Base-by-base conservation (phyloP, 2,329 filamentous ascomycete genomes). In the Colletotrichum lupini region DNA sequence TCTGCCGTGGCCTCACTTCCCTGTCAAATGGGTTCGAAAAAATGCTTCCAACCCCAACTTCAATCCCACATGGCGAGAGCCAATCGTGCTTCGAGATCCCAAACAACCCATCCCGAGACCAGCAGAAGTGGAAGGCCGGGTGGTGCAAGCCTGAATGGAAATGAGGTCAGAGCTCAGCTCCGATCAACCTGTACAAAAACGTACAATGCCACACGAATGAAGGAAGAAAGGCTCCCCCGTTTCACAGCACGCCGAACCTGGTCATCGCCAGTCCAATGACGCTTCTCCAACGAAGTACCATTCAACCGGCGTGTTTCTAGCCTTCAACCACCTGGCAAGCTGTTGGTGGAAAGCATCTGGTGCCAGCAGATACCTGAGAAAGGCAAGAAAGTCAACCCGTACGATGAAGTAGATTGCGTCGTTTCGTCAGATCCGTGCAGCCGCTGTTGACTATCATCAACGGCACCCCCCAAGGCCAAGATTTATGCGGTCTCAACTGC, bases 351-450 rank as follows among this genome's bases (percentile, higher is more conserved):
- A 11, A 14, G 32, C 59, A 24, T 55, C 52, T 14, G 60, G 32
- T 32, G 60, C 30, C 26, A 49, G 19, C 14, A 53, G 8, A 19
- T 19, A 8, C 37, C 37, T 9, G 49, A 57, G 32, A 26, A 8
- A 42, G 12, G 14, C 22, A 63, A 26, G 57, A 53, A 26, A 30
- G 32, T 14, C 37, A 70, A 32, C 35, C 16, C 14, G 42, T 26
- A 35, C 32, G 55, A 59, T 28, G 14, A 14, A 14, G 53, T 30
- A 59, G 53, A 49, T 49, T 62, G 42, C 37, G 35, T 59, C 59
- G 68, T 73, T 74, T 74, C 72, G 65, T 61, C 42, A 46, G 64
- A 68, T 65, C 64, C 42, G 64, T 68, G 56, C 72, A 66, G 70
- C 57, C 49, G 60, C 59, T 30, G 42, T 59, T 59, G 32, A 49